Percentiles rank a stretch among this genome's conserved stretches.
These are phyloP conservation scores for Starmerella geochares DNA, from an alignment of 805 yeast genomes.

Conservation along the genomic window DNA sequence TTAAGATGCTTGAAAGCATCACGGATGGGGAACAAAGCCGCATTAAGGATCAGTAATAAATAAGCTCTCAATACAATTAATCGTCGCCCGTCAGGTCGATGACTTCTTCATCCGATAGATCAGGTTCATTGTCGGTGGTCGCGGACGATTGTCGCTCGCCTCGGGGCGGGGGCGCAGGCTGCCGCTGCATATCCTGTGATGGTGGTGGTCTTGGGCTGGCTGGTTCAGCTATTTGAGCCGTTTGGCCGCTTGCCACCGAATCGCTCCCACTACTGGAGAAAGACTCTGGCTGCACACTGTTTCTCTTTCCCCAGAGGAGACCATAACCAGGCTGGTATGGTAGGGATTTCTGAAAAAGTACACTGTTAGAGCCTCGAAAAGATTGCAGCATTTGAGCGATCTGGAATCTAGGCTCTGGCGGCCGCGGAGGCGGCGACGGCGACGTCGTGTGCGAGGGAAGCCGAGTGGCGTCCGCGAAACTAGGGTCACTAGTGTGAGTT, in stretches of 20 bases:
- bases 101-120: constrained; percentile 8
- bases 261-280: no score
- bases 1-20: no score
- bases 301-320: neutral
- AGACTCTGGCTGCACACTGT: neutral
- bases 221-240: no score
- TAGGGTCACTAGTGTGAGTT: neutral
- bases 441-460: neutral
- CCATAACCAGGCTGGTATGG: neutral
- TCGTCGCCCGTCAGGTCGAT: constrained; percentile 15
- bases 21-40: no score
- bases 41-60: constrained; percentile 4
- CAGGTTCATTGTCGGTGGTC: neutral
- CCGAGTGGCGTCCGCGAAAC: neutral
- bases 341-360: neutral
- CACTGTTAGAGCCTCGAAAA: neutral
- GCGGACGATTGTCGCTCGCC: neutral
- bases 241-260: no score
- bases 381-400: constrained; percentile 6
- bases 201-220: no score
- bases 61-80: neutral
- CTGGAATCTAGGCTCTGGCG: neutral
- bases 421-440: neutral
- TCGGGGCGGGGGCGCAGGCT: neutral
- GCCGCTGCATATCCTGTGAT: neutral